Evolutionary conservation across 768 basidiomycete genomes (phyloP), one percentile per base, ranked within the genome.

Genomic region (Boletus reticulatus): DNA sequence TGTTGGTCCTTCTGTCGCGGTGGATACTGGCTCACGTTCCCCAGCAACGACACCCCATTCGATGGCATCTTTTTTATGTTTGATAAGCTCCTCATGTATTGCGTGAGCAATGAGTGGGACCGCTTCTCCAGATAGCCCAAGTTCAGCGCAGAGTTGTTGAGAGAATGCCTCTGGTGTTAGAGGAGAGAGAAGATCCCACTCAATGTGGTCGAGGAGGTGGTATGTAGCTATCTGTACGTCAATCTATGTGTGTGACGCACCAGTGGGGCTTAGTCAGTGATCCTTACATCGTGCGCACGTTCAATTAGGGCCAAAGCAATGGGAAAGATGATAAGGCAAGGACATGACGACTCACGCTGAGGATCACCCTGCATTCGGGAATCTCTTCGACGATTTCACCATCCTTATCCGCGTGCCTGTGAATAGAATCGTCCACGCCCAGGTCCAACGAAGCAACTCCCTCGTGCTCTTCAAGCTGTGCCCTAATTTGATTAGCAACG

Each of bases 161-260:
- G 96, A 83, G 64, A 98, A 98, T 1, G 75, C 78, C 68, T 96
- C 89, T 1, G 96, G 96, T 0, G 93, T 95, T 37, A 98, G 80
- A 4, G 89, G 82, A 4, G 95, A 96, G 44, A 91, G 83, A n/a
- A 98, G 81, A 72, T 99, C 96, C 96, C 96, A 99, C 73, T 99
- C 97, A 61, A 99, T 94, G 67, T 94, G 91, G 74, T 99, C 97
- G 53, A 90, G 78, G 1, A 99, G 80, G 70, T 96, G 93, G 68
- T 94, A 80, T 45, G 88, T 90, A 22, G 88, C 92, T 67, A 99
- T 89, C 71, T 99, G 97, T 24, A 98, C 93, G 74, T 99, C 97
- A 67, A 99, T 92, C 93, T 97, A 19, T 32, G n/a, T 52, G 47
- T 29, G 43, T 44, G 32, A 50, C 39, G 24, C 20, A 43, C 48